A percentile compares a stretch with the other conserved stretches of the same genome.
Evolutionary conservation across 169 alveolate species (phyloP).

Genomic region (Cryptosporidium canis): DNA sequence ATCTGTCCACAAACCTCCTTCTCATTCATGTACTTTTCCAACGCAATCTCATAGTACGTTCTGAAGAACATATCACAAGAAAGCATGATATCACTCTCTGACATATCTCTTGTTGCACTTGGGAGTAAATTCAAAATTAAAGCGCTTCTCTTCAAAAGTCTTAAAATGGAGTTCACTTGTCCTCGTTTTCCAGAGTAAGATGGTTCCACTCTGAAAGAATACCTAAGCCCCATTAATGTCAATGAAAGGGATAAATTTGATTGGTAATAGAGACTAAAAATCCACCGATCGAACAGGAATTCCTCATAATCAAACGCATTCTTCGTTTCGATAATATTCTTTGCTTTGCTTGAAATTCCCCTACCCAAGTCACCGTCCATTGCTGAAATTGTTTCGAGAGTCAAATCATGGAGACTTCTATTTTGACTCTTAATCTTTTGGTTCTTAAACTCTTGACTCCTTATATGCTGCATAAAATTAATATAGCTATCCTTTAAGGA

Average conservation of each 20-base stretch:
- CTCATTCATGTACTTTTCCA: not conserved
- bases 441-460: not conserved
- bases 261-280: slow-evolving; percentile 29
- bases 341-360: not conserved
- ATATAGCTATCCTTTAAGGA: not conserved
- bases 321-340: slow-evolving; percentile 1
- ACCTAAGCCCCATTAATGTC: slow-evolving; percentile 37
- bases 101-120: slow-evolving; percentile 13
- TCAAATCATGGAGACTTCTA: not conserved
- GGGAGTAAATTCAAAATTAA: not conserved
- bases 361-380: slow-evolving; percentile 23
- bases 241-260: slow-evolving; percentile 9
- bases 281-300: slow-evolving; percentile 55
- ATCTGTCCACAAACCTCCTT: not conserved
- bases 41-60: slow-evolving; percentile 23
- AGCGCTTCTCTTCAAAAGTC: not conserved
- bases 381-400: slow-evolving; percentile 12
- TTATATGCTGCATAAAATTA: not conserved
- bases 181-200: slow-evolving; percentile 39
- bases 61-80: slow-evolving; percentile 26
- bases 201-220: slow-evolving; percentile 46
- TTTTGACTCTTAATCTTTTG: not conserved
- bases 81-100: slow-evolving; percentile 1
- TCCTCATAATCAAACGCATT: slow-evolving; percentile 48
- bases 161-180: not conserved